phyloP scores from a whole-genome alignment of 225 moss, liverwort and hornwort genomes.

The Bryum argenteum region DNA sequence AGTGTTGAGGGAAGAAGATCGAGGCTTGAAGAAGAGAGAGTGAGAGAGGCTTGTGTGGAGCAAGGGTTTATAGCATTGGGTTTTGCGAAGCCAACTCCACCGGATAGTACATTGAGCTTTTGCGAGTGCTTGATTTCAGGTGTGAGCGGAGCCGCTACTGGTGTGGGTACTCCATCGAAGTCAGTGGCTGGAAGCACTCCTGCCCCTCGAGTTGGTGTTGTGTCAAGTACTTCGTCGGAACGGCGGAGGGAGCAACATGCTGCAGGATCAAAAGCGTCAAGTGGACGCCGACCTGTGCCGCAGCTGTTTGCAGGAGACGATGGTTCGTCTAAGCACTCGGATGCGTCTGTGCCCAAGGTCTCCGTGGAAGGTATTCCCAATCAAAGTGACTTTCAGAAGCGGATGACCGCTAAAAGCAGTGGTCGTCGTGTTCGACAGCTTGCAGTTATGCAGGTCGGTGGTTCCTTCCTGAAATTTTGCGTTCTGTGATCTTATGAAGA shows the following conservation, averaged over 20 bases:
- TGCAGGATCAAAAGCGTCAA: conserved; percentile 39
- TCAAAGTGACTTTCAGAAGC: conserved; percentile 26
- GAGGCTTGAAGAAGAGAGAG: neutral
- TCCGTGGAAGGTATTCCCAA: conserved; percentile 25
- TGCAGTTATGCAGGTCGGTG: conserved; percentile 42
- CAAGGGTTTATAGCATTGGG: neutral
- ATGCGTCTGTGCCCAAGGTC: conserved; percentile 21
- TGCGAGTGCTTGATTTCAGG: conserved; percentile 26
- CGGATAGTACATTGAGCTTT: conserved; percentile 7
- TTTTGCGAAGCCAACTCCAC: conserved; percentile 2
- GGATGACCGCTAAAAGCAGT: conserved; percentile 10
- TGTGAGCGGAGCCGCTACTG: conserved; percentile 23
- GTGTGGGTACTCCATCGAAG: conserved; percentile 26
- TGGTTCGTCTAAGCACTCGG: conserved; percentile 18
- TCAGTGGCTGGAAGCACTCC: conserved; percentile 30
- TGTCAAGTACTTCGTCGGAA: conserved; percentile 33
- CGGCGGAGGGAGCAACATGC: conserved; percentile 30
- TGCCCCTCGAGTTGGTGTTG: conserved; percentile 25
- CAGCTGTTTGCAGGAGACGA: conserved; percentile 20
- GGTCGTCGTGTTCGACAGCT: conserved; percentile 21
- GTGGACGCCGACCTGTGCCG: conserved; percentile 33
- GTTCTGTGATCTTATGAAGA: conserved; percentile 3
- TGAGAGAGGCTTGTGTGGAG: neutral
- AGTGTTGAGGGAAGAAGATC: neutral
- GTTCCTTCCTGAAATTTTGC: neutral